Conservation (phyloP, 139 green algal species). For the Asterochloris sp. region DNA sequence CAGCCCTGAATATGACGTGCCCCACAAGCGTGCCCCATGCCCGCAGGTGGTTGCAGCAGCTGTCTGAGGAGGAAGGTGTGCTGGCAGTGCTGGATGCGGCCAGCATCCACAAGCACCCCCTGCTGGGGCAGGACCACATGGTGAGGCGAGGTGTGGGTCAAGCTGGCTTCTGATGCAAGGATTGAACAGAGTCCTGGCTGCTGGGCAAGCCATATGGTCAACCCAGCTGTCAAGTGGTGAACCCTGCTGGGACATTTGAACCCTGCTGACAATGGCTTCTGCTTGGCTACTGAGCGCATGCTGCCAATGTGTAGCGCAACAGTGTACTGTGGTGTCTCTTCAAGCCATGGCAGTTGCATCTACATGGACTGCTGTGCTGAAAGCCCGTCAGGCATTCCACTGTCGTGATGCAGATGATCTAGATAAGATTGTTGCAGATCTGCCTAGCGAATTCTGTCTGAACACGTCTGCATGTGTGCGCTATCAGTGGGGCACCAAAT, state of each 20-base stretch:
- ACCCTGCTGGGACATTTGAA: neutral
- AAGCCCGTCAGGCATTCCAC: no score
- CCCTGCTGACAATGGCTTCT: neutral
- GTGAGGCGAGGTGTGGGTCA: neutral
- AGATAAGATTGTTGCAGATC: no score
- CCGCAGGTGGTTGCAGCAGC: neutral
- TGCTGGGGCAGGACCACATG: conserved; percentile 9
- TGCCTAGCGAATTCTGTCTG: no score
- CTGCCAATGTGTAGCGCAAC: neutral
- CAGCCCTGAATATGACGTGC: no score
- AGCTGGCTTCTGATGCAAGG: neutral
- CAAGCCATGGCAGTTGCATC: no score
- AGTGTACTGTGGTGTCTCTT: neutral
- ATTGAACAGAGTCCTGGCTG: neutral
- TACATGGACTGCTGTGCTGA: no score
- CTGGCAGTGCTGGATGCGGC: conserved; percentile 1
- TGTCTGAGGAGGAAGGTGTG: neutral
- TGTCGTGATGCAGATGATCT: no score
- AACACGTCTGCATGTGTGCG: no score
- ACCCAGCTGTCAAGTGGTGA: neutral
- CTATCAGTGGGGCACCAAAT: no score
- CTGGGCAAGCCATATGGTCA: neutral
- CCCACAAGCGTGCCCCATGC: no score
- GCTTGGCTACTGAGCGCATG: neutral
- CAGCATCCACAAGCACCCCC: neutral